Evolutionary conservation across 2,329 filamentous ascomycete genomes (phyloP), one percentile per base, ranked within the genome.

Genomic region (Phoma sp.): DNA sequence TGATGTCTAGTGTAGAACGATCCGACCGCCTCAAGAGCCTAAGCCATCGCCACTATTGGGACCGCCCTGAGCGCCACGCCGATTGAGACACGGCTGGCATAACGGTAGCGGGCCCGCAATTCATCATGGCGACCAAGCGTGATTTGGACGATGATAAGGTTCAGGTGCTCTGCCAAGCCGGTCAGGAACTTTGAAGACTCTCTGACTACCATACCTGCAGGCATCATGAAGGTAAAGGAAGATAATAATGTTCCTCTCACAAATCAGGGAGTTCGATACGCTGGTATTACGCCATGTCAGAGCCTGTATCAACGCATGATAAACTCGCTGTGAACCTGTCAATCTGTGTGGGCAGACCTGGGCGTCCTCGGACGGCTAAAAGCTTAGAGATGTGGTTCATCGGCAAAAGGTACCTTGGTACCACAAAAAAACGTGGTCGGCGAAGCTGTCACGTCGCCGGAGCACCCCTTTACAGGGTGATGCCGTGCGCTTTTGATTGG

Each of bases 41-140:
- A 52, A 47, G 53, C 53, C 38, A 51, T 47, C 15, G 43, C 54
- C 49, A 47, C 33, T 40, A 52, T 56, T 51, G 37, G 1, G 33
- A 33, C n/a, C 25, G 29, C 38, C 29, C 47, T 38, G 38, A 35
- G 44, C 31, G 54, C 54, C 43, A 53, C 54, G 39, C 48, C 43
- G 45, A 57, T 44, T 39, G 47, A 25, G 39, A 35, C 48, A 33
- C 31, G 38, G 38, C 43, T 46, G 38, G 53, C 35, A 49, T 50
- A 31, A 46, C 47, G 52, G 46, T 50, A 31, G 52, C 47, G 52
- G 46, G 46, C 29, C 36, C 19, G 21, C 36, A n/a, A 21, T 29
- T 15, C 17, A 37, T 32, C 24, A 36, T 31, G 32, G 35, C 50
- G 31, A 32, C 21, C 46, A 55, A 55, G 52, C 43, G 41, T 45